phyloP scores from a whole-genome alignment of 2,329 filamentous ascomycete genomes.

The Helotiales sp. region DNA sequence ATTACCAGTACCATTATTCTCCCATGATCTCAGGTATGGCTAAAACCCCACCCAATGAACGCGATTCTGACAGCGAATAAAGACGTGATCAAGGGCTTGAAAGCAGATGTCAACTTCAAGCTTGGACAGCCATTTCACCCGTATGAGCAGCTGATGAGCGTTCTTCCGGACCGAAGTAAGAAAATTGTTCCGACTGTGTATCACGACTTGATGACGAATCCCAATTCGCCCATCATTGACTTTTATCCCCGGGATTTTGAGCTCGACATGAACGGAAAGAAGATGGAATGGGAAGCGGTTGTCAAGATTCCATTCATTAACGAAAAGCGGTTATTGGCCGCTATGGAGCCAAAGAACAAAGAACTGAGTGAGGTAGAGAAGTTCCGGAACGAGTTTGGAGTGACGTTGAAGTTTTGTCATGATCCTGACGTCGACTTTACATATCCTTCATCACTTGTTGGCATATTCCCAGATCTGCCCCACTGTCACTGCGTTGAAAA shows the following conservation, averaged over 20 bases:
- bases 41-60: slow-evolving; percentile 20
- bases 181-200: slow-evolving; percentile 88
- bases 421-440: slow-evolving; percentile 73
- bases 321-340: slow-evolving; percentile 77
- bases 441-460: slow-evolving; percentile 85
- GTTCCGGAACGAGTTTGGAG: slow-evolving; percentile 84
- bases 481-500: slow-evolving; percentile 93
- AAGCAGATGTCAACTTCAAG: slow-evolving; percentile 86
- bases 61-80: neutral
- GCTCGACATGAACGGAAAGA: slow-evolving; percentile 99
- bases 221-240: slow-evolving; percentile 90
- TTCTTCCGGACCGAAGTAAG: slow-evolving; percentile 95
- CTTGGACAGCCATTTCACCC: slow-evolving; percentile 94
- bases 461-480: slow-evolving; percentile 85
- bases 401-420: slow-evolving; percentile 90
- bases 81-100: slow-evolving; percentile 87
- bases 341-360: slow-evolving; percentile 83
- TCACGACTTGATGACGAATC: slow-evolving; percentile 88
- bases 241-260: slow-evolving; percentile 98
- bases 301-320: slow-evolving; percentile 99
- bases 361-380: slow-evolving; percentile 77
- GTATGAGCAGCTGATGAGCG: slow-evolving; percentile 97
- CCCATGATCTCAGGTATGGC: slow-evolving; percentile 83
- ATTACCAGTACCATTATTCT: slow-evolving; percentile 93
- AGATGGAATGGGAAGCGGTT: slow-evolving; percentile 99